These are phyloP conservation scores for Juglanconis oblonga DNA, from an alignment of 2,329 filamentous ascomycete species.

Conservation along the genomic window DNA sequence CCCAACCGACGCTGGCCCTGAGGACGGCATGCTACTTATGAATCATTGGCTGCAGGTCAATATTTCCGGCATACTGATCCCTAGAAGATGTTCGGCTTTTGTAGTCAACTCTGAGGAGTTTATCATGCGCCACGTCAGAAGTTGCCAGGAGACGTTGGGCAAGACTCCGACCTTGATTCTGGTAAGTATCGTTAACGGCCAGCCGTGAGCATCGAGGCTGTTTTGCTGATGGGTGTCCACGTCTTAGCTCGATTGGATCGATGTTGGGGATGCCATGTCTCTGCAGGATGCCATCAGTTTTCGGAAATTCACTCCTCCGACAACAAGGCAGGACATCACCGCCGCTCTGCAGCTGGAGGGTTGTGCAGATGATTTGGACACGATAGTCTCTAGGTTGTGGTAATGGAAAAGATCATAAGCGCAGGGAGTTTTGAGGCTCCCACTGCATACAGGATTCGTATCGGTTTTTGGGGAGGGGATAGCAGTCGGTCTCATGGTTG, in stretches of 20 bases:
- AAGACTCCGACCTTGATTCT: conserved; percentile 32
- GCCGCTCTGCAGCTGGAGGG: neutral
- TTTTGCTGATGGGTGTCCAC: neutral
- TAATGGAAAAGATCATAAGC: too few species aligned
- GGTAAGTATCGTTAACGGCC: conserved; percentile 14
- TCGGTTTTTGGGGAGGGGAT: too few species aligned
- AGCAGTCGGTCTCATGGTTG: too few species aligned
- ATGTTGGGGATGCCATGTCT: conserved; percentile 4
- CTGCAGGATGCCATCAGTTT: neutral
- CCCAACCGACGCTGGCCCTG: conserved; percentile 41
- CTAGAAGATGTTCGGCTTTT: conserved; percentile 28
- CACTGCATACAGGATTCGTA: too few species aligned
- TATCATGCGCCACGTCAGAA: conserved; percentile 37
- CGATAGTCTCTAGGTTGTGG: neutral
- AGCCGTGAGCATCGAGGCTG: neutral
- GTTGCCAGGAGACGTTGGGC: conserved; percentile 28
- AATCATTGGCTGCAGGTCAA: conserved; percentile 62
- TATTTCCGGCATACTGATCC: conserved; percentile 27
- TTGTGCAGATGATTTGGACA: neutral
- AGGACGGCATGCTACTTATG: conserved; percentile 47
- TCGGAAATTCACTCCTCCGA: neutral
- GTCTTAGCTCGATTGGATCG: conserved; percentile 9
- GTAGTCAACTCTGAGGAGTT: conserved; percentile 47
- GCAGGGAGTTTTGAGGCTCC: too few species aligned
- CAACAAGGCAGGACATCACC: neutral